Conservation (phyloP, 768 basidiomycete genomes). For the Suillus subalutaceus region DNA sequence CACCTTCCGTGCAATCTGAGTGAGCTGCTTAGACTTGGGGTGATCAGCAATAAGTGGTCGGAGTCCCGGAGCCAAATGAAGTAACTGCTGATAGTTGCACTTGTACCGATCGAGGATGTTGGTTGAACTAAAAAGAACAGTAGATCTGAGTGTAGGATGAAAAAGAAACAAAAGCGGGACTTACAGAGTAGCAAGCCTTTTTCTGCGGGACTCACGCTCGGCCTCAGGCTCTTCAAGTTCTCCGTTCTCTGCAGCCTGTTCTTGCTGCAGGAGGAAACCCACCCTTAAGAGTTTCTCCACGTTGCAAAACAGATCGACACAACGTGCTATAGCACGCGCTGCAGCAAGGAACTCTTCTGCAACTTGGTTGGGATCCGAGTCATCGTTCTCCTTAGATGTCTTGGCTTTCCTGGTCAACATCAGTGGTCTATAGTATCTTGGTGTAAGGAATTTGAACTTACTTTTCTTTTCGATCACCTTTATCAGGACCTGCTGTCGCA, state of each 20-base stretch:
- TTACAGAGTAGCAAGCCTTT: conserved; percentile 2
- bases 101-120: conserved; percentile 4
- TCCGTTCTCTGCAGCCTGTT: not conserved
- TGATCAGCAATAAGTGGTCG: not conserved
- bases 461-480: not conserved
- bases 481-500: not conserved
- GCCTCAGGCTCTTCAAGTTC: not conserved
- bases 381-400: not conserved
- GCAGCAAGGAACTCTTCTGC: not conserved
- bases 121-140: not conserved
- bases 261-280: not conserved
- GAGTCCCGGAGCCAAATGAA: conserved; percentile 3
- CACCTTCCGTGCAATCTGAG: not conserved
- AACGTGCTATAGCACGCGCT: conserved; percentile 2
- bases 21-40: not conserved
- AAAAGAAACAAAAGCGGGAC: not conserved
- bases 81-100: conserved; percentile 1
- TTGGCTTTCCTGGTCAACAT: not conserved
- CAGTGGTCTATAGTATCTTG: not conserved
- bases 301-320: conserved; percentile 1
- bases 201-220: not conserved
- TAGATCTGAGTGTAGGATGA: not conserved
- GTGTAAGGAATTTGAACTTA: not conserved
- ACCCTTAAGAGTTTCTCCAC: conserved; percentile 1
- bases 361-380: not conserved